phyloP scores from a whole-genome alignment of 495 filamentous ascomycete genomes.

The Hyaloscypha bicolor region DNA sequence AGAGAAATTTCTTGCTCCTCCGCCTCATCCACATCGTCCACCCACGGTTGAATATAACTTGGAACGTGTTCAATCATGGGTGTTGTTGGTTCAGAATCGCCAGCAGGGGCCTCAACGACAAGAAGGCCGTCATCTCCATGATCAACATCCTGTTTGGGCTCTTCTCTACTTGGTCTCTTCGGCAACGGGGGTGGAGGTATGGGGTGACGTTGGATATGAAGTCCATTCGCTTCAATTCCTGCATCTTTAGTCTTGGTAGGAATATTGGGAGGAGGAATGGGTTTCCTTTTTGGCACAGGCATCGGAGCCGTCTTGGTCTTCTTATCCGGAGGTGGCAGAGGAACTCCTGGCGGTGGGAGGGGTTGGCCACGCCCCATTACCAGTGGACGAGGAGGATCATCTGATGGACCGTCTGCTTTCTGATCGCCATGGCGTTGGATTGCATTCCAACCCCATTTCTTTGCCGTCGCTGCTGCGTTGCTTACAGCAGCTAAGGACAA shows the following conservation, averaged over 20 bases:
- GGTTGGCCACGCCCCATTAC: constrained; percentile 72
- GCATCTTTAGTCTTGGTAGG: constrained; percentile 30
- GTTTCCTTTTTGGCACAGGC: constrained; percentile 62
- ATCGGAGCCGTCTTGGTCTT: constrained; percentile 58
- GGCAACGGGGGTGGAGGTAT: constrained; percentile 45
- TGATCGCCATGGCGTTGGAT: constrained; percentile 58
- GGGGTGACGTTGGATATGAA: constrained; percentile 28
- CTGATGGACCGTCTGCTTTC: constrained; percentile 35
- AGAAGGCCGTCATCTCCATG: constrained; percentile 54
- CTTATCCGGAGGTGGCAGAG: constrained; percentile 57
- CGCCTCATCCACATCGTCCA: constrained; percentile 38
- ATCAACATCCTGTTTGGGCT: constrained; percentile 21
- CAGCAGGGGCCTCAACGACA: constrained; percentile 59
- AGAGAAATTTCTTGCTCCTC: constrained; percentile 9
- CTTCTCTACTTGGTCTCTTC: constrained; percentile 31
- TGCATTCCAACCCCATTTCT: constrained; percentile 81
- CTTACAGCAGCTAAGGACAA: constrained; percentile 61
- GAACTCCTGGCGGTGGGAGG: constrained; percentile 72
- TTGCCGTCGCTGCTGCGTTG: constrained; percentile 75
- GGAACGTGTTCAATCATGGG: constrained; percentile 37
- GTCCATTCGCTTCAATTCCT: constrained; percentile 27
- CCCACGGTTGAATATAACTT: constrained; percentile 45
- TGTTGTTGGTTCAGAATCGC: constrained; percentile 58
- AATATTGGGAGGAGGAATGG: constrained; percentile 46
- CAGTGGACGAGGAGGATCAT: constrained; percentile 52